Conservation (phyloP, 225 moss, liverwort and hornwort genomes). For the Bryum argenteum region DNA sequence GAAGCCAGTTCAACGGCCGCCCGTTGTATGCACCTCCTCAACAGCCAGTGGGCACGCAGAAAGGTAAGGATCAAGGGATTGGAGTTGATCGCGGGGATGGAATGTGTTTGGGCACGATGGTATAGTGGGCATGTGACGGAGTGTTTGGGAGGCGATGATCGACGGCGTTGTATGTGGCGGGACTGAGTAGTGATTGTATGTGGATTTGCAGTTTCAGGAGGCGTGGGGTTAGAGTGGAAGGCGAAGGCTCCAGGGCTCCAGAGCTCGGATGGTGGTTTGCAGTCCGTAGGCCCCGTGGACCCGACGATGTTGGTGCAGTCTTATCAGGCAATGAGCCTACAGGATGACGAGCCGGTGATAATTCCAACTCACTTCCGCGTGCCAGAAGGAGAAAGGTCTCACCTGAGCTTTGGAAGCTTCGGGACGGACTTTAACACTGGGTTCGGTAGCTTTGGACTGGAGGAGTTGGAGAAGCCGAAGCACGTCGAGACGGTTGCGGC, state of each 20-base stretch:
- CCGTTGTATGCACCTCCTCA: constrained; percentile 64
- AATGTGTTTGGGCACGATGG: too few relatives aligned
- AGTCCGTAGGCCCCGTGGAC: constrained; percentile 52
- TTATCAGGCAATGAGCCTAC: constrained; percentile 66
- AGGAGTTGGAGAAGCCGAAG: constrained; percentile 60
- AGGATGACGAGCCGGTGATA: constrained; percentile 83
- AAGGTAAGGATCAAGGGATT: constrained; percentile 43
- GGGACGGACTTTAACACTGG: constrained; percentile 75
- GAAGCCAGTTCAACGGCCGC: constrained; percentile 68
- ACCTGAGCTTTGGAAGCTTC: constrained; percentile 94
- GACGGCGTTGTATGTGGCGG: neutral
- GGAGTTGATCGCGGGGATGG: neutral
- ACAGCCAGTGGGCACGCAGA: constrained; percentile 85
- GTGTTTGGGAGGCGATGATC: neutral
- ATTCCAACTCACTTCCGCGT: constrained; percentile 92
- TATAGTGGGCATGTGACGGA: neutral
- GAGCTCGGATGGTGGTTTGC: constrained; percentile 48
- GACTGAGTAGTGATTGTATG: neutral
- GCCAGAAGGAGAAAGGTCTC: constrained; percentile 82
- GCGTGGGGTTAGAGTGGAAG: constrained; percentile 76
- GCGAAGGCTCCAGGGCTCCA: constrained; percentile 47
- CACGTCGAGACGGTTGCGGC: constrained; percentile 34
- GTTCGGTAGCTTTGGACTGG: constrained; percentile 63
- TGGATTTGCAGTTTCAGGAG: constrained; percentile 31
- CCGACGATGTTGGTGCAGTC: constrained; percentile 48